phyloP scores from a whole-genome alignment of 805 yeast genomes.

The Metschnikowia cubensis region DNA sequence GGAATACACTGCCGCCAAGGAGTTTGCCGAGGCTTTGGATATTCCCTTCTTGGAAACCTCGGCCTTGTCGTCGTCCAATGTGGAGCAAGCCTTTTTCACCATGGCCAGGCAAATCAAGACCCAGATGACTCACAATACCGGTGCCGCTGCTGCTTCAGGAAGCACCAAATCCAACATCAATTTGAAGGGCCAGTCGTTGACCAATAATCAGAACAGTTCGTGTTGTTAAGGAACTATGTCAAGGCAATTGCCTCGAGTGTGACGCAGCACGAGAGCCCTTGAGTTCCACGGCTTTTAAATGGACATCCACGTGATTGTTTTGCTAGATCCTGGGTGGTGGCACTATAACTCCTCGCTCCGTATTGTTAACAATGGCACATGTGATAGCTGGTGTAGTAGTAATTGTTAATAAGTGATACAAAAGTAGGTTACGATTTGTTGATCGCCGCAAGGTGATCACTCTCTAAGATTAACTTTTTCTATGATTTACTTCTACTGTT shows the following conservation, averaged over 20 bases:
- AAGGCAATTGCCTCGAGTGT: neutral
- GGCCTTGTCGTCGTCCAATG: conserved; percentile 92
- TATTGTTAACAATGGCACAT: neutral
- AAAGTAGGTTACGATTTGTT: too few relatives aligned
- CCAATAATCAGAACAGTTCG: conserved; percentile 35
- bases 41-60: conserved; percentile 96
- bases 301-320: neutral
- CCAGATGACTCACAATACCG: conserved; percentile 72
- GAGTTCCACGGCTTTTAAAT: neutral
- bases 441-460: too few relatives aligned
- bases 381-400: neutral
- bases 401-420: too few relatives aligned
- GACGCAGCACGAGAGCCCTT: neutral
- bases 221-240: conserved; percentile 31
- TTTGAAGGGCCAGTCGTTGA: conserved; percentile 62
- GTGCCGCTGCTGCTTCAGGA: conserved; percentile 27
- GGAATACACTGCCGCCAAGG: conserved; percentile 93
- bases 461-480: too few relatives aligned
- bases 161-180: conserved; percentile 63
- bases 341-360: neutral
- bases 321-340: neutral
- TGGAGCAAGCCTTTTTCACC: conserved; percentile 96
- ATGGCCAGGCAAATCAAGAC: conserved; percentile 99
- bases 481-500: too few relatives aligned
- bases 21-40: conserved; percentile 92